Conservation (phyloP, 345 rosid species). For the Murraya paniculata region DNA sequence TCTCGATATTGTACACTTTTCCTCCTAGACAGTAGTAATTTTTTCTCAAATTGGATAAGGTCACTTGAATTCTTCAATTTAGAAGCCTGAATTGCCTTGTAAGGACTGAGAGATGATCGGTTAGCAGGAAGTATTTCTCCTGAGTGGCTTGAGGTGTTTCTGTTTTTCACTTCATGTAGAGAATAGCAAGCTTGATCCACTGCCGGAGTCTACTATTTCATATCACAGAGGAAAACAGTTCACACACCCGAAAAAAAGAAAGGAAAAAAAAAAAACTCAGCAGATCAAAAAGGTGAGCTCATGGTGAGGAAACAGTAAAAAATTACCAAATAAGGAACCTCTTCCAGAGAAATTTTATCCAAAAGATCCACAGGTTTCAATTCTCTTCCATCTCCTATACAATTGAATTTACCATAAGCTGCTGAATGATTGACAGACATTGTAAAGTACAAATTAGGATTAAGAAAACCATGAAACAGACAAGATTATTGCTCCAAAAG, state of each 20-base stretch:
- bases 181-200: slow-evolving; percentile 24
- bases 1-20: slow-evolving; percentile 22
- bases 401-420: slow-evolving; percentile 12
- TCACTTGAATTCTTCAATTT: slow-evolving; percentile 41
- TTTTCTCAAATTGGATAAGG: slow-evolving; percentile 29
- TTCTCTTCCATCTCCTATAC: slow-evolving; percentile 32
- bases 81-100: slow-evolving; percentile 28
- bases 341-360: slow-evolving; percentile 24
- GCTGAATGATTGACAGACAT: background rate
- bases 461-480: background rate
- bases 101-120: slow-evolving; percentile 50
- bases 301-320: slow-evolving; percentile 3
- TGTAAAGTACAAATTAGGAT: background rate
- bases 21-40: slow-evolving; percentile 22
- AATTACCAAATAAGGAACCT: slow-evolving; percentile 21
- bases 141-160: slow-evolving; percentile 34
- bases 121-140: slow-evolving; percentile 72
- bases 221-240: slow-evolving; percentile 13
- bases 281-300: background rate
- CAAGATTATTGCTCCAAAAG: slow-evolving; percentile 18
- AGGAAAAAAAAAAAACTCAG: background rate
- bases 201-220: slow-evolving; percentile 26
- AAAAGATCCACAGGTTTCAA: slow-evolving; percentile 15
- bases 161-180: slow-evolving; percentile 37
- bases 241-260: background rate